Evolutionary conservation across 768 basidiomycete genomes (phyloP).

Genomic region (Lactarius psammicola): DNA sequence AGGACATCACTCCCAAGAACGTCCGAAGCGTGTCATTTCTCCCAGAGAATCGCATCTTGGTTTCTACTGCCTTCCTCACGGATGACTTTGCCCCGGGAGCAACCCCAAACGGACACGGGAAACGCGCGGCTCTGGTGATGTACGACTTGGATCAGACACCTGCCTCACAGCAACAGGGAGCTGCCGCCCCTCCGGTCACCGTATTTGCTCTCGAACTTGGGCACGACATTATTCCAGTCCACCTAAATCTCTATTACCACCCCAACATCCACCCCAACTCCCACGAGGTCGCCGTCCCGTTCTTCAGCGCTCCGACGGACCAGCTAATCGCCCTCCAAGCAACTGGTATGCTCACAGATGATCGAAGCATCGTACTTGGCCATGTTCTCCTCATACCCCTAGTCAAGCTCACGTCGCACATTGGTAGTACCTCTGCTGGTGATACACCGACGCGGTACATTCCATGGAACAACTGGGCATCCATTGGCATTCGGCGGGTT

Average conservation of each 20-base stretch:
- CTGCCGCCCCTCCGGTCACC: not conserved
- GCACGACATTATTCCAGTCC: not conserved
- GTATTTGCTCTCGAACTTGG: constrained; percentile 13
- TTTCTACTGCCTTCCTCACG: not conserved
- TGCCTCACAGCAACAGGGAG: not conserved
- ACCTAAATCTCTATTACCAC: not conserved
- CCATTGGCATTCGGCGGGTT: not conserved
- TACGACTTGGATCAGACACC: not conserved
- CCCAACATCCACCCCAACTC: constrained; percentile 10
- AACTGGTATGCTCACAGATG: not conserved
- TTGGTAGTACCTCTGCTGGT: not conserved
- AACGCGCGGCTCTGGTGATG: not conserved
- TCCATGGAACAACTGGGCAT: constrained; percentile 16
- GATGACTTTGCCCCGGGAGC: not conserved
- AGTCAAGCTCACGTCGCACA: not conserved
- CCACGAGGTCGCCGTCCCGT: constrained; percentile 9
- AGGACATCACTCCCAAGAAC: not conserved
- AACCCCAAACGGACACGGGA: not conserved
- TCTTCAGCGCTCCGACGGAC: constrained; percentile 4
- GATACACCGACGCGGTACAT: constrained; percentile 1
- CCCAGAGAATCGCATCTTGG: constrained; percentile 4
- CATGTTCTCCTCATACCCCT: constrained; percentile 15
- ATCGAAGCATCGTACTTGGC: not conserved
- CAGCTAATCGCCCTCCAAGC: constrained; percentile 12
- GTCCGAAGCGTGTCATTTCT: constrained; percentile 4